Evolutionary conservation across 1,284 basidiomycete genomes (phyloP).

Genomic region (Ustilago curta): DNA sequence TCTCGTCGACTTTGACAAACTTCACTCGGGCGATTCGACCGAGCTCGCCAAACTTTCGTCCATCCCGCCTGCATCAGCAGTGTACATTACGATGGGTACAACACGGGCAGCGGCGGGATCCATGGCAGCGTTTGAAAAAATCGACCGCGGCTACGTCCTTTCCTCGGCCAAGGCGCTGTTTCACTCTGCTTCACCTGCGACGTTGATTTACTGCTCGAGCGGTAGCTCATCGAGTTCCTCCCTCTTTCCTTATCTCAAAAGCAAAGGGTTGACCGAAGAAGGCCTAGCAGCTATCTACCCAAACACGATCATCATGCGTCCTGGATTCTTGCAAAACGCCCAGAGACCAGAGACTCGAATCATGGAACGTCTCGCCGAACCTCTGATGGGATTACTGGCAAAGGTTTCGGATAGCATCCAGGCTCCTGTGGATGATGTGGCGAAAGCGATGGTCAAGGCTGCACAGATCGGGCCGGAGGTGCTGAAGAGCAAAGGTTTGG

Average conservation of each 20-base stretch:
- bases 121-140: conserved; percentile 77
- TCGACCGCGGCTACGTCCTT: conserved; percentile 81
- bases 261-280: conserved; percentile 81
- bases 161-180: conserved; percentile 78
- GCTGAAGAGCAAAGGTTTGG: conserved; percentile 11
- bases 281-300: conserved; percentile 76
- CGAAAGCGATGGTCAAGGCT: conserved; percentile 43
- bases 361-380: conserved; percentile 65
- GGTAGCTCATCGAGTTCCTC: conserved; percentile 10
- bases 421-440: conserved; percentile 30
- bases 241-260: conserved; percentile 66
- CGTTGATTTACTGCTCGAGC: conserved; percentile 79
- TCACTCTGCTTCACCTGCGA: conserved; percentile 71
- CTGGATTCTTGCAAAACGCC: conserved; percentile 72
- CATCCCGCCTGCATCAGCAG: conserved; percentile 20
- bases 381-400: conserved; percentile 4
- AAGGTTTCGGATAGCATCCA: conserved; percentile 14
- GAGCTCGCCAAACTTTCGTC: conserved; percentile 37
- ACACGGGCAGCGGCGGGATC: conserved; percentile 73
- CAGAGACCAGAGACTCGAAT: conserved; percentile 64
- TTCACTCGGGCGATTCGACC: conserved; percentile 15
- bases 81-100: conserved; percentile 56
- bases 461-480: conserved; percentile 21
- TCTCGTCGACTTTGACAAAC: conserved; percentile 53
- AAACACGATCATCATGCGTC: conserved; percentile 78